These are phyloP conservation scores for Benincasa hispida DNA, from an alignment of 306 rosid species.

Conservation along the genomic window DNA sequence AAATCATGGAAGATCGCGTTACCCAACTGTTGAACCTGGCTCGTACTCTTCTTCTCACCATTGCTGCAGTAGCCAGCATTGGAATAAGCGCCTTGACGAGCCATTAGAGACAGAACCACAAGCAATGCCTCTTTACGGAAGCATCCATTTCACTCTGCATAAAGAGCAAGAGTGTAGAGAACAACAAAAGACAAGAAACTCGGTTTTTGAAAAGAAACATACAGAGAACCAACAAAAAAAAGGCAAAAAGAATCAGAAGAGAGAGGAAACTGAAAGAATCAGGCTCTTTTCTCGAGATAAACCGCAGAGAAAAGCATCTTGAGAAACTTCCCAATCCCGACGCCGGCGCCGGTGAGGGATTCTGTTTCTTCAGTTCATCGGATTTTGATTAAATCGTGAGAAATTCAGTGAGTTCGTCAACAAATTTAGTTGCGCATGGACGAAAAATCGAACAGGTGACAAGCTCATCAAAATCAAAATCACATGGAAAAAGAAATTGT, in stretches of 20 bases:
- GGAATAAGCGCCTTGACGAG: background rate
- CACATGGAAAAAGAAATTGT: background rate
- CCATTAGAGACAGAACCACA: background rate
- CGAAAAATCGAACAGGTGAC: background rate
- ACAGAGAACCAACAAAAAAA: background rate
- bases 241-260: background rate
- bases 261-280: background rate
- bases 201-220: constrained; percentile 4
- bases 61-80: background rate
- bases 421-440: background rate
- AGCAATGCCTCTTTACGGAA: background rate
- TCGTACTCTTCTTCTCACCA: background rate
- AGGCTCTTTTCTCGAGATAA: background rate
- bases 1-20: constrained; percentile 11
- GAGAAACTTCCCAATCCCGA: background rate
- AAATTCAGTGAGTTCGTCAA: background rate
- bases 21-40: background rate
- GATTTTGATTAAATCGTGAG: background rate
- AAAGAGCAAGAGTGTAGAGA: constrained; percentile 4
- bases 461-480: background rate
- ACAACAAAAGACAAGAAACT: background rate
- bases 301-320: background rate
- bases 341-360: background rate
- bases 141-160: background rate
- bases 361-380: background rate